phyloP scores from a whole-genome alignment of 148 eudicot genomes.

The Cornus kousa region DNA sequence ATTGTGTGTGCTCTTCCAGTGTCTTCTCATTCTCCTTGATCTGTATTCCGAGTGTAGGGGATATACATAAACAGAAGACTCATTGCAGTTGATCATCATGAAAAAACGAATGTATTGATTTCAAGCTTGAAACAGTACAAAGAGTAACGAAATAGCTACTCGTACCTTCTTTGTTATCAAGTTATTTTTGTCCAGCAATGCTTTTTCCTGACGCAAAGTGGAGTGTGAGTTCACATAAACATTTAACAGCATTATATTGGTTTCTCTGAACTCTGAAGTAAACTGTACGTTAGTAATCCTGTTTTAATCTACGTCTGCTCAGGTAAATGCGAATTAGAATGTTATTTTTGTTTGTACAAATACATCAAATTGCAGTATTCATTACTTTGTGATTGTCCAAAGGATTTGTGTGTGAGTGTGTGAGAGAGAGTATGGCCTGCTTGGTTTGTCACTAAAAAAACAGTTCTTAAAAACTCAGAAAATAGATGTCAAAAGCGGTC shows the following conservation, averaged over 20 bases:
- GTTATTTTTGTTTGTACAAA: too few relatives aligned
- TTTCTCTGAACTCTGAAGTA: too few relatives aligned
- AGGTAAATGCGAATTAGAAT: too few relatives aligned
- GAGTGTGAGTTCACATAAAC: background rate
- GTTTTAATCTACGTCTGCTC: too few relatives aligned
- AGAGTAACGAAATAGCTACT: background rate
- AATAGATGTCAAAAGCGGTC: too few relatives aligned
- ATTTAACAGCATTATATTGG: background rate
- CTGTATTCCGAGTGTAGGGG: conserved; percentile 22
- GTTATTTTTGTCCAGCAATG: conserved; percentile 60
- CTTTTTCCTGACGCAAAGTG: conserved; percentile 45
- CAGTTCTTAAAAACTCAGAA: too few relatives aligned
- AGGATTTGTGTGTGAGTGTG: too few relatives aligned
- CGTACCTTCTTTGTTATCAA: conserved; percentile 47
- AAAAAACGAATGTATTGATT: background rate
- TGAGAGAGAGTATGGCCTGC: too few relatives aligned
- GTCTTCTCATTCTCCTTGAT: conserved; percentile 47
- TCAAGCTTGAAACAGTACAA: background rate
- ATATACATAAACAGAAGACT: background rate
- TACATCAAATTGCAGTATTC: too few relatives aligned
- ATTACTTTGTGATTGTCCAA: too few relatives aligned
- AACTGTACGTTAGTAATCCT: too few relatives aligned
- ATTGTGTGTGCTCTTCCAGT: conserved; percentile 10
- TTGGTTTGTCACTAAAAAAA: too few relatives aligned
- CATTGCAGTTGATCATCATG: background rate